Conservation (phyloP, 2,329 filamentous ascomycete genomes). For the Fusarium siculi region DNA sequence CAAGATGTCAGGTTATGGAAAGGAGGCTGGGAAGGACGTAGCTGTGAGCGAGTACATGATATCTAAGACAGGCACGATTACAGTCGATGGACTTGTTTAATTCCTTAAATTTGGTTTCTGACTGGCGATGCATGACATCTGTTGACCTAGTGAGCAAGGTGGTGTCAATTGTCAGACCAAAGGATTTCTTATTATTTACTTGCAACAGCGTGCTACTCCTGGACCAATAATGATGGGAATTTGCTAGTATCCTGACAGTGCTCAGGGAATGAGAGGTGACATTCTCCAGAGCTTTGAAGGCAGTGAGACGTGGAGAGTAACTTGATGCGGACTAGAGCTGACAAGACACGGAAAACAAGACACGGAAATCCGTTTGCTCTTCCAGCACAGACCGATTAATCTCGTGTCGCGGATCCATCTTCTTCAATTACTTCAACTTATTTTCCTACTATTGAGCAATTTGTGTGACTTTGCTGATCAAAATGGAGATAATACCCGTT, state of each 20-base stretch:
- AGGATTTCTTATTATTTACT: no score
- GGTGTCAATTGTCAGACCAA: no score
- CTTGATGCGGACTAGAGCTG: background rate
- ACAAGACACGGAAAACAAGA: background rate
- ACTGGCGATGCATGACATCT: no score
- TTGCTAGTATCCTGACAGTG: no score
- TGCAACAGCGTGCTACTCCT: no score
- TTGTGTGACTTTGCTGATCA: fast-evolving
- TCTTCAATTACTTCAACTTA: no score
- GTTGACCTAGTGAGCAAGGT: no score
- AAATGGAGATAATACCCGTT: constrained; percentile 8
- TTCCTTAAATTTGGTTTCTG: no score
- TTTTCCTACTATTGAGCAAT: background rate
- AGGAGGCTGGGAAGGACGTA: constrained; percentile 53
- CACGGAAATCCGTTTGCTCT: background rate
- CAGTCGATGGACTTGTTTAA: background rate
- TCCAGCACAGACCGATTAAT: background rate
- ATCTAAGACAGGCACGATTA: constrained; percentile 48
- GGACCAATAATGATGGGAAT: no score
- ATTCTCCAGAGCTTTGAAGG: no score
- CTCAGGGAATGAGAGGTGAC: no score
- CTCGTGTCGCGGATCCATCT: no score
- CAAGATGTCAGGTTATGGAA: constrained; percentile 32
- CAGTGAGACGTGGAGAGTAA: background rate
- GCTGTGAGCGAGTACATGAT: constrained; percentile 56